Conservation (phyloP, 1,139 yeast genomes). For the Candida labiduridarum region DNA sequence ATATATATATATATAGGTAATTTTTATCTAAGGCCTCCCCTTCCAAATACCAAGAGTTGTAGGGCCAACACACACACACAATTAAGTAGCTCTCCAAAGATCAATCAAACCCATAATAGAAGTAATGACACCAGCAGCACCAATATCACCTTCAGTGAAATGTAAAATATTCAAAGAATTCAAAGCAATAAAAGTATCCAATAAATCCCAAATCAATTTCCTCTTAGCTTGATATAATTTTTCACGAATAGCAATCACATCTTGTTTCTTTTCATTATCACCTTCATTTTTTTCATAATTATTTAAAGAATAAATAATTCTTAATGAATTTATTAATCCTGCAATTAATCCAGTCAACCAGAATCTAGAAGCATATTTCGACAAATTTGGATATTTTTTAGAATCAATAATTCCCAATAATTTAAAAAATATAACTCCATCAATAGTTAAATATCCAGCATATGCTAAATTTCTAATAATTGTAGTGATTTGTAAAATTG, state of each 20-base stretch:
- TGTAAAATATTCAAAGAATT: slow-evolving; percentile 64
- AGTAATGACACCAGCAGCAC: slow-evolving; percentile 83
- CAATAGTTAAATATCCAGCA: slow-evolving; percentile 74
- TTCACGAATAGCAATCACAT: slow-evolving; percentile 27
- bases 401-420: slow-evolving; percentile 45
- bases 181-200: slow-evolving; percentile 77
- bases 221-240: slow-evolving; percentile 53
- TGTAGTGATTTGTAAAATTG: slow-evolving; percentile 57
- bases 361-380: slow-evolving; percentile 58
- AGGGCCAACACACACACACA: neutral
- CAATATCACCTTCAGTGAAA: slow-evolving; percentile 79
- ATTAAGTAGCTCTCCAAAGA: slow-evolving; percentile 52
- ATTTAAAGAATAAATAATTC: slow-evolving; percentile 28
- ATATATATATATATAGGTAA: neutral
- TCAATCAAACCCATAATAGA: slow-evolving; percentile 78
- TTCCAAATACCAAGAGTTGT: too few species aligned
- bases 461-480: slow-evolving; percentile 72
- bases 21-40: neutral
- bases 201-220: slow-evolving; percentile 76
- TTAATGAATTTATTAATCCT: slow-evolving; percentile 59
- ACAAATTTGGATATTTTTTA: slow-evolving; percentile 36
- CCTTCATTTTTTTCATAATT: slow-evolving; percentile 24
- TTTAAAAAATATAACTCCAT: slow-evolving; percentile 72
- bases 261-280: slow-evolving; percentile 20
- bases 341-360: slow-evolving; percentile 78